Conservation (phyloP, 2,329 filamentous ascomycete genomes). For the Ophiocordyceps camponoti-floridani region DNA sequence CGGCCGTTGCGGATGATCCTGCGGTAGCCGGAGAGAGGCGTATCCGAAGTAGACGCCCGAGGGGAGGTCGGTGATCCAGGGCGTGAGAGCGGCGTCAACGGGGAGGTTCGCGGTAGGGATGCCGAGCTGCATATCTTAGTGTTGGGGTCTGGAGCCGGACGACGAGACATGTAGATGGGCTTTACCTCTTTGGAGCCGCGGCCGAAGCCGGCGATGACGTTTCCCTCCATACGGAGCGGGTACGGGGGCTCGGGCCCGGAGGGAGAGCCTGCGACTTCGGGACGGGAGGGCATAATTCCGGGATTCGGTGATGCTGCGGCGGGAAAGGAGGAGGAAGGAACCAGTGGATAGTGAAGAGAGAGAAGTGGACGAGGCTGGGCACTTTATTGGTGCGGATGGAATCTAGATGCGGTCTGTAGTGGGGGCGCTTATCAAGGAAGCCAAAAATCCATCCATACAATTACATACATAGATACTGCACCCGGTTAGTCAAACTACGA, state of each 20-base stretch:
- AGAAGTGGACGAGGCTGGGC: background rate
- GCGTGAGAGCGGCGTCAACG: conserved; percentile 41
- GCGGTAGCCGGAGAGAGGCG: conserved; percentile 50
- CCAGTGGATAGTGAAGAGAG: background rate
- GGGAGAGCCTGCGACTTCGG: conserved; percentile 55
- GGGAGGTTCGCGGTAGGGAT: conserved; percentile 92
- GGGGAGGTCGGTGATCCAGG: conserved; percentile 44
- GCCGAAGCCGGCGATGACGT: conserved; percentile 84
- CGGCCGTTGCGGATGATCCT: conserved; percentile 23
- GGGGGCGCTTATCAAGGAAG: no score
- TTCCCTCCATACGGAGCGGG: conserved; percentile 67
- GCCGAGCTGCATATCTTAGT: conserved; percentile 43
- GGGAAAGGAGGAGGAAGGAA: background rate
- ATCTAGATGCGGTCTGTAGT: background rate
- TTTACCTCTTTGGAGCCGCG: conserved; percentile 76
- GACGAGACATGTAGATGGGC: no score
- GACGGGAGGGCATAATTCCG: conserved; percentile 25
- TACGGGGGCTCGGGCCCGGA: conserved; percentile 60
- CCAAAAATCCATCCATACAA: no score
- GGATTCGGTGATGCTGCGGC: background rate
- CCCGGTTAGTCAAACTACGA: no score
- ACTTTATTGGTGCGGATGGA: background rate
- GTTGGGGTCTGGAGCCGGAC: no score
- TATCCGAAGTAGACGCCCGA: conserved; percentile 92
- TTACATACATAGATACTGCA: no score